Base-by-base conservation (phyloP, 2,329 filamentous ascomycete species). In the Capronia americana region DNA sequence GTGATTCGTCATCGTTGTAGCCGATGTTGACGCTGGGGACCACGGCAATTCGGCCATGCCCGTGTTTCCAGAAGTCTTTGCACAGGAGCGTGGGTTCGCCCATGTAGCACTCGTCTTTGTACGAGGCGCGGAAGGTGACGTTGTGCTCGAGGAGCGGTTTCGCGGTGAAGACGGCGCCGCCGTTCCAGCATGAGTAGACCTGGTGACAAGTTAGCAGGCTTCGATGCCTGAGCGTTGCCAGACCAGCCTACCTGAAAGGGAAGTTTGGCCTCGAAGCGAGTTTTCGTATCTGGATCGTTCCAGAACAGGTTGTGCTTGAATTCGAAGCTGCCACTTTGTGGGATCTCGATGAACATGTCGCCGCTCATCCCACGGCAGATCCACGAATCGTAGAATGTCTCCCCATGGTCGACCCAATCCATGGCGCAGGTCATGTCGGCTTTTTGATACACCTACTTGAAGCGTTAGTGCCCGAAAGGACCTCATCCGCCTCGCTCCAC, bases 121-220 rank as follows among this genome's bases (percentile, higher is more conserved):
- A 67, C 4, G 75, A 71, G 1, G 69, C 71, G 0, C 86, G 79
- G 70, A 88, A 88, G 3, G 73, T 69, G 2, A 87, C 73, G 7
- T 76, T 76, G 0, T 76, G 70, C 17, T 79, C 74, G 2, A 86
- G 65, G 4, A 88, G 71, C 0, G 85, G 83, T 53, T 77, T 74
- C 0, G 84, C 85, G 0, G 76, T 77, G 59, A 88, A 82, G 0
- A 79, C 81, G 0, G 79, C 78, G 0, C 82, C 84, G 4, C 86
- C 87, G 66, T 88, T 87, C 86, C 86, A 88, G 73, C 87, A 88
- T 0, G 85, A 74, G 65, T 86, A 88, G 0, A 87, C 86, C 58
- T 61, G 48, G 11, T n/a, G 17, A 30, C 14, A 17, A 10, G 32
- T 57, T 23, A 38, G 55, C 32, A 10, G 38, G 20, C 14, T 23